These are phyloP conservation scores for Aspergillus uvarum DNA, from an alignment of 2,329 filamentous ascomycete genomes.

Conservation along the genomic window DNA sequence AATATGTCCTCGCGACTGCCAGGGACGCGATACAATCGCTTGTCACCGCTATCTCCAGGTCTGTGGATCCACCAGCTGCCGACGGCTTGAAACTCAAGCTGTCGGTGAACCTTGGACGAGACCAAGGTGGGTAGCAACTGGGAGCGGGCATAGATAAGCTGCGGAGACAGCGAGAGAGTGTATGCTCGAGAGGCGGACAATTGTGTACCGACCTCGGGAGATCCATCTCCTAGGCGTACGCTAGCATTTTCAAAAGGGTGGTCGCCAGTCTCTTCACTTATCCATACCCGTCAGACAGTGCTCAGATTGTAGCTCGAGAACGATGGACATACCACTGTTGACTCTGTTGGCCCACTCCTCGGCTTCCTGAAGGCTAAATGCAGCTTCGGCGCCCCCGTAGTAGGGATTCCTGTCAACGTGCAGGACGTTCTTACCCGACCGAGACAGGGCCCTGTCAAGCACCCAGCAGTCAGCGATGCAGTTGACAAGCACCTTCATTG, in stretches of 20 bases:
- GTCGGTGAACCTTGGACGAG: conserved; percentile 82
- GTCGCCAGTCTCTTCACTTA: conserved; percentile 33
- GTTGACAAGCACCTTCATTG: not conserved
- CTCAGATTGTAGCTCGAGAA: not conserved
- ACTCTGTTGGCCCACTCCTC: conserved; percentile 67
- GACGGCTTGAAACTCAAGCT: conserved; percentile 90
- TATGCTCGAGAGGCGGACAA: conserved; percentile 68
- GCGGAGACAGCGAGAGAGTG: conserved; percentile 78
- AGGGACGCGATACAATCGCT: conserved; percentile 68
- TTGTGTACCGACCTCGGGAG: conserved; percentile 20
- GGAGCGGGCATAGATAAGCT: conserved; percentile 82
- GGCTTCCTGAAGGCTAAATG: conserved; percentile 78
- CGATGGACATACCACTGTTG: conserved; percentile 35
- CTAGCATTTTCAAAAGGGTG: conserved; percentile 43
- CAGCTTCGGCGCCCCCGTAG: conserved; percentile 84
- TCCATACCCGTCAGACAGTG: conserved; percentile 23
- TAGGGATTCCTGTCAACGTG: conserved; percentile 85
- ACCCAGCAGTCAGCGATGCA: not conserved
- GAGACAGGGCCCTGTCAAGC: conserved; percentile 76
- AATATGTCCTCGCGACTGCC: conserved; percentile 92
- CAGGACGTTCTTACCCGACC: conserved; percentile 85
- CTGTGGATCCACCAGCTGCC: conserved; percentile 83
- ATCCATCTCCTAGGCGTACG: conserved; percentile 25
- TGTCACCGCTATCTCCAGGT: conserved; percentile 8
- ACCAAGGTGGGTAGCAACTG: conserved; percentile 75